A percentile compares a stretch with the other conserved stretches of the same genome.
These are phyloP conservation scores for Sistotremastrum suecicum DNA, from an alignment of 768 basidiomycete genomes.

Conservation along the genomic window DNA sequence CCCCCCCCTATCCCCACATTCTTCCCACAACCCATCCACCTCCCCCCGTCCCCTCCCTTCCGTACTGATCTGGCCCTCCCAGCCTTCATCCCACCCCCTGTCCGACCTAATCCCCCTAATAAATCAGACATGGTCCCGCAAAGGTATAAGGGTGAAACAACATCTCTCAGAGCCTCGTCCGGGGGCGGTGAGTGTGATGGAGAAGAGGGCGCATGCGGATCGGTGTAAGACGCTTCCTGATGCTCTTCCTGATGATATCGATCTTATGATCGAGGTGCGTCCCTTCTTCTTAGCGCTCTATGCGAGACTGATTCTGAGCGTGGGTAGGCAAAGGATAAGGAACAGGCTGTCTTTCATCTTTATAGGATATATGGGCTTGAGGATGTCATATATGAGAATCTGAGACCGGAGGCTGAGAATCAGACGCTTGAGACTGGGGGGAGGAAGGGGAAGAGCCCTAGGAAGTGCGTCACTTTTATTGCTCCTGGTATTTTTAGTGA, in stretches of 20 bases:
- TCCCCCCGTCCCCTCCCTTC: constrained; percentile 7
- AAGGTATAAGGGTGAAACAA: constrained; percentile 81
- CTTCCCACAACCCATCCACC: no score
- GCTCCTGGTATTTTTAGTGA: no score
- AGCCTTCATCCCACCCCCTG: constrained; percentile 31
- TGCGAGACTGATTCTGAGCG: no score
- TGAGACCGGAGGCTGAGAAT: constrained; percentile 28
- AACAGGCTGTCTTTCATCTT: constrained; percentile 82
- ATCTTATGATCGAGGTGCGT: constrained; percentile 71
- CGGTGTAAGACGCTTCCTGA: constrained; percentile 56
- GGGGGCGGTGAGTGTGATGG: constrained; percentile 74
- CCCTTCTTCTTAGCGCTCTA: no score
- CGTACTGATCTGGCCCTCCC: neutral
- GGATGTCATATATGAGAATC: constrained; percentile 43
- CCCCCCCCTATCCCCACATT: constrained; percentile 32
- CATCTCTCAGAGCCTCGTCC: constrained; percentile 85
- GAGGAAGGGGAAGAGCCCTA: constrained; percentile 21
- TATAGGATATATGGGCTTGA: constrained; percentile 64
- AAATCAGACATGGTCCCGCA: constrained; percentile 55
- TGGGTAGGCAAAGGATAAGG: constrained; percentile 66
- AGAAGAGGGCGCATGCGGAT: constrained; percentile 76
- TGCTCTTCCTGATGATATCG: constrained; percentile 57
- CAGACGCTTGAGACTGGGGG: constrained; percentile 31
- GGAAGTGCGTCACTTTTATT: neutral
- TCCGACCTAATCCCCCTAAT: constrained; percentile 59